A percentile compares a stretch with the other conserved stretches of the same genome.
phyloP scores from a whole-genome alignment of 257 asterid genomes.

The Solanum gracilifrons region DNA sequence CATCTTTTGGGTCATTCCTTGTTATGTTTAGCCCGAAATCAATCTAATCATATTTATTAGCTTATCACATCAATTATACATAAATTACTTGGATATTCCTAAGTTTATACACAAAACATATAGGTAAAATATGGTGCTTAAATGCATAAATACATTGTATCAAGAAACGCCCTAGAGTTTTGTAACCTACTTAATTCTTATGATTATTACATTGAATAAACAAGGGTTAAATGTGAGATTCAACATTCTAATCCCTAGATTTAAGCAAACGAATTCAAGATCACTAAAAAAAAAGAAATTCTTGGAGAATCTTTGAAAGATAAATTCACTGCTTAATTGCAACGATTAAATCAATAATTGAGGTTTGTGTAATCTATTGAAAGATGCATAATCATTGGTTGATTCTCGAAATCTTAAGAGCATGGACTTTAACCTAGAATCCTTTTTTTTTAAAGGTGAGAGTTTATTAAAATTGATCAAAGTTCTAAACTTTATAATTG shows the following conservation, averaged over 20 bases:
- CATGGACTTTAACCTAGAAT: neutral
- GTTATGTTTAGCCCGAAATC: too few species aligned
- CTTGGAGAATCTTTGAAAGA: neutral
- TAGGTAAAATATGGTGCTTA: too few species aligned
- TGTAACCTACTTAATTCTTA: neutral
- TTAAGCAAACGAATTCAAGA: neutral
- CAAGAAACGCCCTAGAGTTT: neutral
- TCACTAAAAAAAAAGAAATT: neutral
- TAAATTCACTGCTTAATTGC: neutral
- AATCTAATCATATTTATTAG: too few species aligned
- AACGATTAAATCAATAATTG: neutral
- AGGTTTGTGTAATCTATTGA: neutral
- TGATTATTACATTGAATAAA: neutral
- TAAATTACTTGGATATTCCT: too few species aligned
- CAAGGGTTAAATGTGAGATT: neutral
- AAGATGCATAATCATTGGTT: neutral
- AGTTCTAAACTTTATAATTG: neutral
- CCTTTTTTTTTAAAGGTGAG: neutral
- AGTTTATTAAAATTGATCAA: neutral
- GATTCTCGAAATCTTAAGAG: neutral
- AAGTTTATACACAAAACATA: too few species aligned
- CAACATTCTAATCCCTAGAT: neutral
- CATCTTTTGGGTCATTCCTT: too few species aligned
- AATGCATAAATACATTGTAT: too few species aligned
- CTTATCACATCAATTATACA: too few species aligned